phyloP scores from a whole-genome alignment of 495 filamentous ascomycete species.

The Penicillium pancosmium region DNA sequence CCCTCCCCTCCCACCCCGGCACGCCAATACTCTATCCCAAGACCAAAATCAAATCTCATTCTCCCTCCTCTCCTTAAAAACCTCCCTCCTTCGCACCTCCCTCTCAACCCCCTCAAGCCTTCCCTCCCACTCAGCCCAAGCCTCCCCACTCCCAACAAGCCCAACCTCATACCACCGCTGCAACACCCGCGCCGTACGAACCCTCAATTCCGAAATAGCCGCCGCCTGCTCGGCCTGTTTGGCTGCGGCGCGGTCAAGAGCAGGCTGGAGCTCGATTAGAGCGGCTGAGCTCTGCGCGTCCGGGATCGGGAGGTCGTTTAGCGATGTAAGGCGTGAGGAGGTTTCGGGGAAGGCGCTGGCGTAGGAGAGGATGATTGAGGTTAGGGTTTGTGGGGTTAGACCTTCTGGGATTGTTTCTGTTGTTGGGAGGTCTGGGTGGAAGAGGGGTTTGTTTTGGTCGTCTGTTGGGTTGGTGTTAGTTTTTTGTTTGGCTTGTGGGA shows the following conservation, averaged over 20 bases:
- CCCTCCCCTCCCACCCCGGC: neutral
- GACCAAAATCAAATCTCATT: constrained; percentile 37
- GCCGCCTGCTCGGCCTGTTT: constrained; percentile 72
- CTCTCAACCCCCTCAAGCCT: constrained; percentile 69
- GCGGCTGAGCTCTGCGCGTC: constrained; percentile 65
- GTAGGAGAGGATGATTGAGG: constrained; percentile 74
- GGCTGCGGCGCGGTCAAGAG: constrained; percentile 66
- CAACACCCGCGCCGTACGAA: constrained; percentile 71
- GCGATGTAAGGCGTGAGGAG: constrained; percentile 76
- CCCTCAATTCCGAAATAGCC: constrained; percentile 68
- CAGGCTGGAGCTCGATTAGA: constrained; percentile 69
- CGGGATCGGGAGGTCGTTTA: constrained; percentile 77
- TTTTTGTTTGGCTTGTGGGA: neutral
- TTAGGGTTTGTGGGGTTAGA: constrained; percentile 44
- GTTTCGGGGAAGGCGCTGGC: constrained; percentile 75
- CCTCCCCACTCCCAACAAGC: constrained; percentile 67
- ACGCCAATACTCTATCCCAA: neutral
- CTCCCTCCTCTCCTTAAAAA: constrained; percentile 39
- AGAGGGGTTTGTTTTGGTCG: constrained; percentile 59
- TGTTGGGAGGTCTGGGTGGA: constrained; percentile 43
- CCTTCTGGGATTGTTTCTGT: constrained; percentile 41
- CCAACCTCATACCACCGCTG: constrained; percentile 80
- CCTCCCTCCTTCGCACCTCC: constrained; percentile 62
- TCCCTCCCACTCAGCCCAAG: constrained; percentile 74
- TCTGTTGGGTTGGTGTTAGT: constrained; percentile 37